phyloP scores from a whole-genome alignment of 169 alveolate genomes.

The Cryptosporidium muris region DNA sequence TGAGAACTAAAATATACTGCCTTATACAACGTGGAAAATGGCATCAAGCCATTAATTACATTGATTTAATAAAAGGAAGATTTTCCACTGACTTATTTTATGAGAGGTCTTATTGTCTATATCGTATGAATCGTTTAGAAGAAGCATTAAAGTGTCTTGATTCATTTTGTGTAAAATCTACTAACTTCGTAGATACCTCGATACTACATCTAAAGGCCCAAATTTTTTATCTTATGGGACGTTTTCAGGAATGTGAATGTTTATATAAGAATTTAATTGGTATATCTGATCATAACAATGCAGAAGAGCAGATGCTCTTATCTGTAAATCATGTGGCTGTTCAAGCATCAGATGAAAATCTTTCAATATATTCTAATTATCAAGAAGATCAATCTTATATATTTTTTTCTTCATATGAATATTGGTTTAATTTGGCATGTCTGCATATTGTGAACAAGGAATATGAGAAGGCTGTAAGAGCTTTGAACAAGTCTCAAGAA shows the following conservation, averaged over 20 bases:
- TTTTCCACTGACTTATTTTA: constrained; percentile 16
- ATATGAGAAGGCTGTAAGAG: constrained; percentile 28
- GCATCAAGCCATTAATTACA: constrained; percentile 50
- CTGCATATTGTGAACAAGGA: constrained; percentile 27
- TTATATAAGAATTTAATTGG: background rate
- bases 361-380: background rate
- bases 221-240: constrained; percentile 43
- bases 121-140: constrained; percentile 33
- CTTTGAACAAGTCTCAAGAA: constrained; percentile 53
- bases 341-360: constrained; percentile 4
- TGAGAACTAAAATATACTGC: constrained; percentile 45
- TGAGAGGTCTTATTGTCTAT: constrained; percentile 67
- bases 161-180: constrained; percentile 10
- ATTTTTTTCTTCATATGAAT: constrained; percentile 23
- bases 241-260: constrained; percentile 30
- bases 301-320: constrained; percentile 35
- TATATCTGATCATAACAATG: background rate
- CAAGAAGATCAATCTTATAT: constrained; percentile 27
- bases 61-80: constrained; percentile 11
- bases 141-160: constrained; percentile 58
- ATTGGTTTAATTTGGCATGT: constrained; percentile 63
- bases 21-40: constrained; percentile 55
- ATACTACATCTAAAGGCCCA: constrained; percentile 35
- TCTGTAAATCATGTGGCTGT: constrained; percentile 49
- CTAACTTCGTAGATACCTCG: constrained; percentile 27